Evolutionary conservation across 1,139 yeast genomes (phyloP).

Genomic region (Wickerhamomyces sp.): DNA sequence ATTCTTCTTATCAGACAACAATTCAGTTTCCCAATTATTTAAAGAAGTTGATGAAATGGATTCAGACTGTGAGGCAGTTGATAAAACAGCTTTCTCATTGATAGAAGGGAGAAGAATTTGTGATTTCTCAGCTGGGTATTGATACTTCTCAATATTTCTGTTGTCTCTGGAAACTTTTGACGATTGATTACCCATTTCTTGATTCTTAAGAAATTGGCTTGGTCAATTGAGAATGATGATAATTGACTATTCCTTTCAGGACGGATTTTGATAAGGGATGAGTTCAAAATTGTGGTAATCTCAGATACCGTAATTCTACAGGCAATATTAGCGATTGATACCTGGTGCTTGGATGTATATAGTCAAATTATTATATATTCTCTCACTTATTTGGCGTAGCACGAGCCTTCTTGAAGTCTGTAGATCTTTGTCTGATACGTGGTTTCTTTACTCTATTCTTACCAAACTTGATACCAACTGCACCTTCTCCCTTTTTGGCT

Average conservation of each 20-base stretch:
- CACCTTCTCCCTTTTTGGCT: constrained; percentile 63
- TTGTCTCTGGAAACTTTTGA: constrained; percentile 6
- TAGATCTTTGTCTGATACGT: constrained; percentile 32
- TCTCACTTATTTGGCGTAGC: background rate
- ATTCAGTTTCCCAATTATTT: constrained; percentile 45
- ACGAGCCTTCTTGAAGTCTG: constrained; percentile 21
- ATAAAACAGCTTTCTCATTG: constrained; percentile 2
- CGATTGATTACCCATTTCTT: constrained; percentile 6
- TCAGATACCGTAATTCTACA: background rate
- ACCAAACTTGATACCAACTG: constrained; percentile 55
- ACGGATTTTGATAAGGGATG: too few species aligned
- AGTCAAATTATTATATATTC: background rate
- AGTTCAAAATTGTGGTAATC: too few species aligned
- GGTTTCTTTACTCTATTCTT: constrained; percentile 52
- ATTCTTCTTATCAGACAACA: constrained; percentile 50
- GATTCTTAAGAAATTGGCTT: too few species aligned
- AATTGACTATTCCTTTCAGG: too few species aligned
- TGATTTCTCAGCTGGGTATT: constrained; percentile 1
- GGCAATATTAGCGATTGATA: background rate
- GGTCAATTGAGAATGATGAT: background rate
- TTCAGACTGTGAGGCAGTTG: constrained; percentile 9
- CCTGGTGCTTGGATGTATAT: background rate
- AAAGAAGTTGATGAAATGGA: constrained; percentile 36
- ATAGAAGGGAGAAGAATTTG: background rate
- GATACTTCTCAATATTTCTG: constrained; percentile 7